phyloP scores from a whole-genome alignment of 306 rosid genomes.

The Dryas alaskensis region DNA sequence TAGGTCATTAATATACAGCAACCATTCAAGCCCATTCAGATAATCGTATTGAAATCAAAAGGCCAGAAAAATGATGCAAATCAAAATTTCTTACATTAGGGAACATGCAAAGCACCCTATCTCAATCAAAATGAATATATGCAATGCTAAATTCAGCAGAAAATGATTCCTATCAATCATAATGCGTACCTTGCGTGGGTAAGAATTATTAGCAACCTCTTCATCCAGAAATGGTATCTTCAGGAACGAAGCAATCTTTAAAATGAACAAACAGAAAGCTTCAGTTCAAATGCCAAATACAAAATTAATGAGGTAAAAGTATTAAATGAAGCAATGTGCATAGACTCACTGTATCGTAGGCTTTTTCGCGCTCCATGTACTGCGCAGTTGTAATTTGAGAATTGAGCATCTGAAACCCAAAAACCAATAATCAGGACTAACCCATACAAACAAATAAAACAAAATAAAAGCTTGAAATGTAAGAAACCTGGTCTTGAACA shows the following conservation, averaged over 20 bases:
- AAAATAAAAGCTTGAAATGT: neutral
- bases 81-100: neutral
- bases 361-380: conserved; percentile 80
- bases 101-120: neutral
- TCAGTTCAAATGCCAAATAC: neutral
- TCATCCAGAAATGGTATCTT: conserved; percentile 88
- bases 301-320: neutral
- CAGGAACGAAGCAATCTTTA: conserved; percentile 68
- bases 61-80: neutral
- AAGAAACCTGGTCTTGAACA: conserved; percentile 81
- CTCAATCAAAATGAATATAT: neutral
- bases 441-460: neutral
- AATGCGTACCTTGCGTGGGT: conserved; percentile 73
- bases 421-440: neutral
- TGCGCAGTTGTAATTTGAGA: conserved; percentile 60
- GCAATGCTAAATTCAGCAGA: conserved; percentile 16
- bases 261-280: neutral
- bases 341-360: conserved; percentile 76
- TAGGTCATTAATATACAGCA: neutral
- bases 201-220: conserved; percentile 68
- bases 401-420: conserved; percentile 70
- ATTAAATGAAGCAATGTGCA: conserved; percentile 10
- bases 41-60: neutral
- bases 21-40: neutral
- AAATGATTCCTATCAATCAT: conserved; percentile 15